A percentile compares a stretch with the other conserved stretches of the same genome.
These are phyloP conservation scores for Penicillium sp. DNA, from an alignment of 2,329 filamentous ascomycete species.

Conservation along the genomic window DNA sequence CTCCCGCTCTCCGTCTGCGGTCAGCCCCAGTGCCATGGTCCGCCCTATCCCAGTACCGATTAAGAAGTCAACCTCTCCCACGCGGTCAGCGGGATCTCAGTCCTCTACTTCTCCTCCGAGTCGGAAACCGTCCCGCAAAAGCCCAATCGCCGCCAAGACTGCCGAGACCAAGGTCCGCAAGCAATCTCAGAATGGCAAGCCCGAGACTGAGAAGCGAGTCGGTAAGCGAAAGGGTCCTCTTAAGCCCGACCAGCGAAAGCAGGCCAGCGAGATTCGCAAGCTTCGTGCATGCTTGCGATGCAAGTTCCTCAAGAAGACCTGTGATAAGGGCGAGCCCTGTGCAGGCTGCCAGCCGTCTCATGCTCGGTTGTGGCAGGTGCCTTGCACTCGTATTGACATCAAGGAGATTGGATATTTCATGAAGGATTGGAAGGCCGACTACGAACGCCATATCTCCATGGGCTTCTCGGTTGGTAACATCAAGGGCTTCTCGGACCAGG, in stretches of 20 bases:
- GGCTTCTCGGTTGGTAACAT: conserved; percentile 93
- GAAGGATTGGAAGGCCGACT: conserved; percentile 99
- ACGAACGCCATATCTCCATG: conserved; percentile 81
- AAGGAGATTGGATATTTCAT: conserved; percentile 98
- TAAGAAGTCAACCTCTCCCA: conserved; percentile 52
- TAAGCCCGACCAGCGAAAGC: conserved; percentile 88
- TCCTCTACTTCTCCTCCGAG: conserved; percentile 65
- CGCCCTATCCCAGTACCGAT: conserved; percentile 59
- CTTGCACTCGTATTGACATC: conserved; percentile 96
- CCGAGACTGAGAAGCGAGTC: conserved; percentile 89
- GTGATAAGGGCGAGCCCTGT: conserved; percentile 95
- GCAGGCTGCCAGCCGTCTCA: conserved; percentile 93
- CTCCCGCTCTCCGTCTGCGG: conserved; percentile 44
- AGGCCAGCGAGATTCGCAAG: conserved; percentile 95
- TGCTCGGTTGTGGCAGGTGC: conserved; percentile 93
- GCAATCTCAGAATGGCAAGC: conserved; percentile 68
- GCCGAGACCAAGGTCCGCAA: conserved; percentile 83
- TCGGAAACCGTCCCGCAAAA: conserved; percentile 67
- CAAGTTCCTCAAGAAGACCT: conserved; percentile 99
- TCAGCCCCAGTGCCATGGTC: conserved; percentile 67
- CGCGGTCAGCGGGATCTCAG: conserved; percentile 56
- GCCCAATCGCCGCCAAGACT: conserved; percentile 73
- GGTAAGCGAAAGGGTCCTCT: conserved; percentile 86
- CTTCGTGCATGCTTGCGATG: conserved; percentile 88
- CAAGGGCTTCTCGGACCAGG: conserved; percentile 70